phyloP scores from a whole-genome alignment of 495 filamentous ascomycete genomes.

The Neurospora sp. region DNA sequence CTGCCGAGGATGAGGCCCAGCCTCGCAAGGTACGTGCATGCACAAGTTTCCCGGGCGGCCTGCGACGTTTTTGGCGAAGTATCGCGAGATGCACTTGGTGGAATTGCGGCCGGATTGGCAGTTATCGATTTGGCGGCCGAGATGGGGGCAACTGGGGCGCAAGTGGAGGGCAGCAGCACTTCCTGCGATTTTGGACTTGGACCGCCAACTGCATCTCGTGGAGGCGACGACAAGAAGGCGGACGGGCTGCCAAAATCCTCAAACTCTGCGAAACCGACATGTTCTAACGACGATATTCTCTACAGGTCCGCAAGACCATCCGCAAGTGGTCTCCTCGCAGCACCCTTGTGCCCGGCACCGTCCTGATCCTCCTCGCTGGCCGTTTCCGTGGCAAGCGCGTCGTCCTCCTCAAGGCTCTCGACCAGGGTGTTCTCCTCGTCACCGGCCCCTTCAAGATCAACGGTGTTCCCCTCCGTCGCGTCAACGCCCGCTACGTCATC shows the following conservation, averaged over 20 bases:
- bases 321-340: conserved; percentile 74
- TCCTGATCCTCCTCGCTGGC: conserved; percentile 97
- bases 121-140: neutral
- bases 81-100: conserved; percentile 8
- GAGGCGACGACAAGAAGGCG: neutral
- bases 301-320: conserved; percentile 86
- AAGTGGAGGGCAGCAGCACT: neutral
- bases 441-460: conserved; percentile 99
- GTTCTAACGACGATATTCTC: conserved; percentile 17
- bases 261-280: neutral
- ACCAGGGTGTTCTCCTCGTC: conserved; percentile 94
- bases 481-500: conserved; percentile 98
- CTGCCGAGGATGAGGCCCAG: conserved; percentile 82
- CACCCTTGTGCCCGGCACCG: conserved; percentile 81
- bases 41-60: conserved; percentile 6
- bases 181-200: neutral
- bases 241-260: neutral
- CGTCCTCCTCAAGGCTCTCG: conserved; percentile 91
- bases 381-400: conserved; percentile 99
- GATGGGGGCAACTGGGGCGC: conserved; percentile 4
- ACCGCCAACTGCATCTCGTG: neutral
- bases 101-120: conserved; percentile 3
- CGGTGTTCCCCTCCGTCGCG: conserved; percentile 93
- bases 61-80: conserved; percentile 2
- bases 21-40: conserved; percentile 76